A percentile compares a stretch with the other conserved stretches of the same genome.
phyloP scores from a whole-genome alignment of 257 asterid genomes.

The Thymus mandschuricus region DNA sequence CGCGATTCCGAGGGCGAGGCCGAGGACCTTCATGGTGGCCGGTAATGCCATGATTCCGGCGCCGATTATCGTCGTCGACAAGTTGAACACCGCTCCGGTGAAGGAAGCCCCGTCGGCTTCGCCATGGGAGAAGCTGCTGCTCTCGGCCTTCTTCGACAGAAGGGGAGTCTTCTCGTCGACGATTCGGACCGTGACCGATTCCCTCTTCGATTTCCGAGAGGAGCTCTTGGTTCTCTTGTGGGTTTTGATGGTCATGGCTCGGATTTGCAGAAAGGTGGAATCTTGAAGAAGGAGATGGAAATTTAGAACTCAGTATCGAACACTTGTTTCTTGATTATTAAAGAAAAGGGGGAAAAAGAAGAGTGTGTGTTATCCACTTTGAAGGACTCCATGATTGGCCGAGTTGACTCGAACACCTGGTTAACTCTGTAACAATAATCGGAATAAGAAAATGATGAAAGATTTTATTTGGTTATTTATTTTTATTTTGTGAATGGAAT shows the following conservation, averaged over 20 bases:
- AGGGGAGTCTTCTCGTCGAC: slow-evolving; percentile 44
- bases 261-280: neutral
- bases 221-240: slow-evolving; percentile 25
- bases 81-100: slow-evolving; percentile 58
- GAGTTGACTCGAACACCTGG: neutral
- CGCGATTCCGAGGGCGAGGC: slow-evolving; percentile 52
- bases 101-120: slow-evolving; percentile 57
- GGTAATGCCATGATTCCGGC: slow-evolving; percentile 80
- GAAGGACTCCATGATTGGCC: neutral
- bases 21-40: slow-evolving; percentile 70
- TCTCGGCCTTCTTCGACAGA: slow-evolving; percentile 29
- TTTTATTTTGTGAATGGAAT: too few species aligned
- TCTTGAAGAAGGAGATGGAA: neutral
- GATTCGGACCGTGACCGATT: slow-evolving; percentile 30
- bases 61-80: slow-evolving; percentile 67
- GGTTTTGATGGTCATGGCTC: slow-evolving; percentile 35
- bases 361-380: too few species aligned
- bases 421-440: neutral
- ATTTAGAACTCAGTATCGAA: neutral
- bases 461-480: too few species aligned
- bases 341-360: too few species aligned
- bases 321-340: neutral
- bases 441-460: too few species aligned
- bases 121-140: slow-evolving; percentile 26
- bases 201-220: slow-evolving; percentile 29